These are phyloP conservation scores for Acacia concinna DNA, from an alignment of 331 rosid genomes.

Conservation along the genomic window DNA sequence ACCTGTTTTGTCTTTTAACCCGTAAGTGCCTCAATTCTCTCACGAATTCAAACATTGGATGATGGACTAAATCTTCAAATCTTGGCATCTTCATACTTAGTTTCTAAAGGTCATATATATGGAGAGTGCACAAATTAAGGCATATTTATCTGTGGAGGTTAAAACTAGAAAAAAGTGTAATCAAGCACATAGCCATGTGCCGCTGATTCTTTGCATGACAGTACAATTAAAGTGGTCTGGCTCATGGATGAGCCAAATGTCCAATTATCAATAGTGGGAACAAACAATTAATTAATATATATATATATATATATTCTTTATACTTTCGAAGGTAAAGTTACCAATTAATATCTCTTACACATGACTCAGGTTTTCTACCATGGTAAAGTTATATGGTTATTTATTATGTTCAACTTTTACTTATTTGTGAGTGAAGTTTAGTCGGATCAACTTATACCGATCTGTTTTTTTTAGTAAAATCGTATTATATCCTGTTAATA, in stretches of 20 bases:
- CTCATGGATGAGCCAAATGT: conserved; percentile 33
- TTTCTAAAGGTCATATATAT: conserved; percentile 17
- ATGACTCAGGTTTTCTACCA: neutral
- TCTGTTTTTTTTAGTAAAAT: neutral
- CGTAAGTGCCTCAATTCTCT: conserved; percentile 6
- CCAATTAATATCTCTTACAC: neutral
- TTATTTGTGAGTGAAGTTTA: neutral
- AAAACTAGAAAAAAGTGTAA: neutral
- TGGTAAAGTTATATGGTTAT: neutral
- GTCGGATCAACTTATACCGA: neutral
- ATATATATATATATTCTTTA: too few relatives aligned
- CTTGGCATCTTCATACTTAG: conserved; percentile 7
- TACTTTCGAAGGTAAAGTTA: neutral
- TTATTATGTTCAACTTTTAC: neutral
- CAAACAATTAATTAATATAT: neutral
- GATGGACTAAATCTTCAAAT: conserved; percentile 32
- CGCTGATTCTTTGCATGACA: conserved; percentile 30
- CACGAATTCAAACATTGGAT: conserved; percentile 42
- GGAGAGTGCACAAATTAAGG: conserved; percentile 58
- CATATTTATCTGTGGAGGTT: conserved; percentile 33
- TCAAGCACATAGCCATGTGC: conserved; percentile 57
- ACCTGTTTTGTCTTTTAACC: neutral
- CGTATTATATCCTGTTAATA: neutral
- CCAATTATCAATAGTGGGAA: conserved; percentile 6
- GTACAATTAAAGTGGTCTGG: conserved; percentile 33